Evolutionary conservation across 1,139 yeast genomes (phyloP).

Genomic region (Lodderomyces parapsilosis): DNA sequence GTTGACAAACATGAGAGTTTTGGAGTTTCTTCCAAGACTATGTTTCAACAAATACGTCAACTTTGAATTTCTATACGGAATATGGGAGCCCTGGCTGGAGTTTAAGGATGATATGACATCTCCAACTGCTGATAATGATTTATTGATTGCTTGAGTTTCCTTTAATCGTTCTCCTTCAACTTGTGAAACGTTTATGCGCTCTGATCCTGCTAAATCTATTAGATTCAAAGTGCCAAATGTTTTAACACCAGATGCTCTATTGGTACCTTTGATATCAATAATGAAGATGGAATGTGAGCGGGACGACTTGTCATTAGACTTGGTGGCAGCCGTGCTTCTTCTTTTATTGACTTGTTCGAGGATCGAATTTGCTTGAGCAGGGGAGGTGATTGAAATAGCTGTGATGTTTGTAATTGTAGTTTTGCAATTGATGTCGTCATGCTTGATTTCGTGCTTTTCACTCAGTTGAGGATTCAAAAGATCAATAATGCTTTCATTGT

Average conservation of each 20-base stretch:
- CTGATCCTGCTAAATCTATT: constrained; percentile 88
- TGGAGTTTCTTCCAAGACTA: constrained; percentile 82
- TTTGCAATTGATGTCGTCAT: constrained; percentile 51
- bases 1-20: constrained; percentile 92
- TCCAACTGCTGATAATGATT: constrained; percentile 83
- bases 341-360: constrained; percentile 57
- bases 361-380: constrained; percentile 50
- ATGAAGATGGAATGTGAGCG: constrained; percentile 72
- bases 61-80: constrained; percentile 57
- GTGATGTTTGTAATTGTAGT: constrained; percentile 66
- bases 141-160: constrained; percentile 90
- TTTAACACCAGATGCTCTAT: constrained; percentile 46
- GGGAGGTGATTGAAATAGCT: constrained; percentile 45
- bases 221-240: constrained; percentile 68
- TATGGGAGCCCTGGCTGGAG: constrained; percentile 28
- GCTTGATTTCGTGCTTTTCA: constrained; percentile 67
- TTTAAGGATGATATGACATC: constrained; percentile 84
- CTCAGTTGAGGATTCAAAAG: constrained; percentile 39
- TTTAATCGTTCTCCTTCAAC: constrained; percentile 77
- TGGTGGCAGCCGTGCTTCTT: constrained; percentile 81
- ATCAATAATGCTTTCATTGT: constrained; percentile 80
- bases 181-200: constrained; percentile 73
- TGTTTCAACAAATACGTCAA: constrained; percentile 81
- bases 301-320: constrained; percentile 75
- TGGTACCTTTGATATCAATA: constrained; percentile 56